These are phyloP conservation scores for Sedum album DNA, from an alignment of 164 flowering plant species.

Conservation along the genomic window DNA sequence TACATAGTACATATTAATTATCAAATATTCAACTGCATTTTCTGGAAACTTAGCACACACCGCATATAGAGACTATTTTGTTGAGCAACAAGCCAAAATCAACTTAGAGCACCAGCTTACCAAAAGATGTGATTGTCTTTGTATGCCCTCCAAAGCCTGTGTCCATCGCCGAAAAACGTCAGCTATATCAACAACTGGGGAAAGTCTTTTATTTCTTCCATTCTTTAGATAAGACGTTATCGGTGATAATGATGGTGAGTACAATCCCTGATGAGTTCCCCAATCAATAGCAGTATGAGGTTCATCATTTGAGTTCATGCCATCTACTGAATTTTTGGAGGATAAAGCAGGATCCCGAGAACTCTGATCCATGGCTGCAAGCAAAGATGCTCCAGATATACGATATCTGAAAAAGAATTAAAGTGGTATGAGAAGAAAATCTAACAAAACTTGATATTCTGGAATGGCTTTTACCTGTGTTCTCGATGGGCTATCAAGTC, in stretches of 20 bases:
- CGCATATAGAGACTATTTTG: not conserved
- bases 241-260: conserved; percentile 34
- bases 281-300: conserved; percentile 18
- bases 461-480: conserved; percentile 54
- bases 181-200: conserved; percentile 85
- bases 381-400: conserved; percentile 93
- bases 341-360: conserved; percentile 53
- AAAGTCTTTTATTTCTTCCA: conserved; percentile 75
- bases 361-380: conserved; percentile 97
- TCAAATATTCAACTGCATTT: no score
- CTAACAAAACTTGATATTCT: not conserved
- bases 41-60: not conserved
- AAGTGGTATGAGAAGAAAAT: not conserved
- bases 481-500: conserved; percentile 98
- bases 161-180: conserved; percentile 96
- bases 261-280: conserved; percentile 29
- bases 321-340: conserved; percentile 42
- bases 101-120: conserved; percentile 19
- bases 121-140: conserved; percentile 66
- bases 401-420: conserved; percentile 59
- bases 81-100: not conserved
- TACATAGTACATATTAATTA: no score
- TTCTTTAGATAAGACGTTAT: conserved; percentile 44
- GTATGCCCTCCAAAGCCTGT: conserved; percentile 91
- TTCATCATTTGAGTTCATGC: conserved; percentile 31